These are phyloP conservation scores for Apiotrichum laibachii DNA, from an alignment of 1,284 basidiomycete genomes.

Conservation along the genomic window DNA sequence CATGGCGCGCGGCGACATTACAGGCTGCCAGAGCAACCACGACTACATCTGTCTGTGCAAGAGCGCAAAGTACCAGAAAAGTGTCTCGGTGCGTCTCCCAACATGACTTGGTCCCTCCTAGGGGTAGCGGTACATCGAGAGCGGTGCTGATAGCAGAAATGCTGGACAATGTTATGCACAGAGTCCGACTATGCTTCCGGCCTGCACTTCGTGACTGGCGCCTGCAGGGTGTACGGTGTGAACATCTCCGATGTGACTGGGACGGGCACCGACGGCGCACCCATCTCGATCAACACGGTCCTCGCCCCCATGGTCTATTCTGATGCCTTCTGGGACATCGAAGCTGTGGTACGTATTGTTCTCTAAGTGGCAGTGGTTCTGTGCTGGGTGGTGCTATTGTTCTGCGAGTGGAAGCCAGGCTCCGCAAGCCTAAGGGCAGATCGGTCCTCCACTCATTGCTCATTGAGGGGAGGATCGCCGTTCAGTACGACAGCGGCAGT, in stretches of 20 bases:
- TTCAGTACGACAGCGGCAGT: too few species aligned
- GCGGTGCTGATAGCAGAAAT: not conserved
- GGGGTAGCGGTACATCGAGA: not conserved
- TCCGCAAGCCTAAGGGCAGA: too few species aligned
- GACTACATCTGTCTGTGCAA: conserved; percentile 7
- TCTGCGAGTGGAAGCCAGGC: not conserved
- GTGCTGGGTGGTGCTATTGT: not conserved
- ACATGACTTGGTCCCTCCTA: too few species aligned
- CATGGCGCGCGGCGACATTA: not conserved
- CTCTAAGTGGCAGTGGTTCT: not conserved
- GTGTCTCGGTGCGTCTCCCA: conserved; percentile 7
- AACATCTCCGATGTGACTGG: not conserved
- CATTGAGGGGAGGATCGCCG: too few species aligned
- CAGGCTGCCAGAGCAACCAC: not conserved
- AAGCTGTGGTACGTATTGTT: conserved; percentile 5
- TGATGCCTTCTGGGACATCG: conserved; percentile 9
- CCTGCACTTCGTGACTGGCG: not conserved
- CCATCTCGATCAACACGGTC: conserved; percentile 3
- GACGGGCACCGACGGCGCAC: not conserved
- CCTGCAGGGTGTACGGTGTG: not conserved
- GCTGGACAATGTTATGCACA: conserved; percentile 10
- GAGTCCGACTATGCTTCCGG: not conserved
- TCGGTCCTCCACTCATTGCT: too few species aligned
- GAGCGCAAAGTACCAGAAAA: not conserved
- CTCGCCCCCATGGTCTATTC: conserved; percentile 12